Conservation (phyloP, 2,329 filamentous ascomycete genomes). For the Verticillium dahliae region DNA sequence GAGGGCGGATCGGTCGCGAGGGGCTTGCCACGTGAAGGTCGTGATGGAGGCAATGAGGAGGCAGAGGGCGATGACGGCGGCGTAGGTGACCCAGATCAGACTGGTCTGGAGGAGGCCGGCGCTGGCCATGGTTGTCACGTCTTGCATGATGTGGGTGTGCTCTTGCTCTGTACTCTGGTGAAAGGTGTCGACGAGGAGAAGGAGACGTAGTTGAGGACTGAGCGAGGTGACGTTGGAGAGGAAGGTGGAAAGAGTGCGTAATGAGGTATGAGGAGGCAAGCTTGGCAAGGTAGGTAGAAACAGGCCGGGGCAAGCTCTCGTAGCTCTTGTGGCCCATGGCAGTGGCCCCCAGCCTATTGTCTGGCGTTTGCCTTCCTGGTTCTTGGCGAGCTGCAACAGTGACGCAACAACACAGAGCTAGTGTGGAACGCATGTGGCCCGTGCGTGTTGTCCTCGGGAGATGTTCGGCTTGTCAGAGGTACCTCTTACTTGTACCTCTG, state of each 20-base stretch:
- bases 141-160: background rate
- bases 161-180: background rate
- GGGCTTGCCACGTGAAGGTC: constrained; percentile 82
- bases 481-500: background rate
- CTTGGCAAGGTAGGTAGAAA: background rate
- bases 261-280: background rate
- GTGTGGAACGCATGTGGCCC: background rate
- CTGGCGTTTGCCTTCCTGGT: background rate
- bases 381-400: background rate
- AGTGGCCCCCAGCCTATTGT: background rate
- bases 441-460: background rate
- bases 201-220: background rate
- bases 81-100: constrained; percentile 93
- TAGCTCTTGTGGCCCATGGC: background rate
- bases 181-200: background rate
- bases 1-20: constrained; percentile 74
- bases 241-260: background rate
- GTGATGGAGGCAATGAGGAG: constrained; percentile 75
- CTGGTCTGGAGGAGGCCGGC: constrained; percentile 71
- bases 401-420: background rate
- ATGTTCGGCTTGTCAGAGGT: background rate
- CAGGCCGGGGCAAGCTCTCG: background rate
- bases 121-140: constrained; percentile 25
- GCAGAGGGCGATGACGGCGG: constrained; percentile 70
- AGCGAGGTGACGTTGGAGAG: background rate